Evolutionary conservation across 192 early-diverging fungal genomes (phyloP).

Genomic region (Gorgonomyces haynaldii): DNA sequence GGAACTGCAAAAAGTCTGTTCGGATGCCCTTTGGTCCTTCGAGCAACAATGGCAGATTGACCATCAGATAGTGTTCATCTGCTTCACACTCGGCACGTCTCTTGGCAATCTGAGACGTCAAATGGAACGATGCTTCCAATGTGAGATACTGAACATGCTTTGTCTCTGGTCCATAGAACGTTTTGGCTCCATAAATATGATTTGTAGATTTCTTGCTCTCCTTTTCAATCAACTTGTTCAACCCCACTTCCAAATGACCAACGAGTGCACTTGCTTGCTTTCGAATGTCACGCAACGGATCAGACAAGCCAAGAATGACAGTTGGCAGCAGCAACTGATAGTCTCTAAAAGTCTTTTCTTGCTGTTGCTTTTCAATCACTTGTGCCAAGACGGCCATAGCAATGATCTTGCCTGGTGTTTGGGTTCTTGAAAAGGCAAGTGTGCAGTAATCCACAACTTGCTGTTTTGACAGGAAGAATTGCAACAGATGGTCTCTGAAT

Average conservation of each 20-base stretch:
- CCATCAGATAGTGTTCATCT: conserved; percentile 27
- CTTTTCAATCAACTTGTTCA: conserved; percentile 9
- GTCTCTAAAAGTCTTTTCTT: conserved; percentile 14
- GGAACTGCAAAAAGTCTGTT: conserved; percentile 28
- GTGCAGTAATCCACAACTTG: too few species aligned
- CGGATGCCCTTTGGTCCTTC: conserved; percentile 2
- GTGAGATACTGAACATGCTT: conserved; percentile 46
- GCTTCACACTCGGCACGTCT: conserved; percentile 30
- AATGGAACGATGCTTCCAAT: conserved; percentile 21
- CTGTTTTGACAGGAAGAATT: too few species aligned
- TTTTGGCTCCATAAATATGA: conserved; percentile 43
- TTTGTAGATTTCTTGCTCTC: conserved; percentile 10
- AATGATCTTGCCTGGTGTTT: too few species aligned
- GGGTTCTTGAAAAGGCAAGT: too few species aligned
- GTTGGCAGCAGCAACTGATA: conserved; percentile 48
- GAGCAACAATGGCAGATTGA: conserved; percentile 16
- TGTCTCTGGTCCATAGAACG: conserved; percentile 45
- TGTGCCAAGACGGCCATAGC: neutral
- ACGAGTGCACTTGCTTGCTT: neutral
- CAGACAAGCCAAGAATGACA: conserved; percentile 53
- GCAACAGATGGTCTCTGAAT: too few species aligned
- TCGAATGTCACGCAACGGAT: conserved; percentile 21
- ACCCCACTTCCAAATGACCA: conserved; percentile 4
- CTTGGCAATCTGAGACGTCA: conserved; percentile 38
- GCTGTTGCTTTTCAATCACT: neutral